phyloP scores from a whole-genome alignment of 2,329 filamentous ascomycete genomes.

The Hypoxylon sp. region DNA sequence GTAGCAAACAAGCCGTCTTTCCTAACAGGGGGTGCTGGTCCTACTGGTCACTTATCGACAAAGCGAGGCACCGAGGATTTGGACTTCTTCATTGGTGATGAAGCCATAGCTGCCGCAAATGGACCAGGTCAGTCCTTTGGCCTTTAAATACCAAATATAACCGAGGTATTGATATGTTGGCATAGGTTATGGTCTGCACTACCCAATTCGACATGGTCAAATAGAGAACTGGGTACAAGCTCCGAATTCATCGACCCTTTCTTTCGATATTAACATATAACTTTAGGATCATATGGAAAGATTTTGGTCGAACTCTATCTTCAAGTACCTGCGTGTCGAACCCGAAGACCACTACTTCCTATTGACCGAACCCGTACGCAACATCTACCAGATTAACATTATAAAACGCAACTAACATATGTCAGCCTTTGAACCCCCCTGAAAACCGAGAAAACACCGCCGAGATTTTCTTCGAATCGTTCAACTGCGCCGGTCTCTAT shows the following conservation, averaged over 20 bases:
- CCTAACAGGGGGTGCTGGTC: constrained; percentile 89
- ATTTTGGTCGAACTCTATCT: constrained; percentile 99
- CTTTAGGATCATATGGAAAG: constrained; percentile 97
- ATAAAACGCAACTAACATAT: constrained; percentile 33
- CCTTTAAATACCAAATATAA: neutral
- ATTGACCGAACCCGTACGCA: constrained; percentile 90
- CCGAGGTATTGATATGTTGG: constrained; percentile 36
- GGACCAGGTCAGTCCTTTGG: constrained; percentile 76
- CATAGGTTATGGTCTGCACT: constrained; percentile 92
- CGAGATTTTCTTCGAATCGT: constrained; percentile 99
- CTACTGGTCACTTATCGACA: constrained; percentile 83
- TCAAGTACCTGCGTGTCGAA: constrained; percentile 98
- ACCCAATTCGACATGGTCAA: constrained; percentile 97
- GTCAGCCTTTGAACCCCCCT: constrained; percentile 92
- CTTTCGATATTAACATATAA: constrained; percentile 42
- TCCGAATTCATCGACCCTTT: neutral
- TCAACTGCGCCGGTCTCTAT: constrained; percentile 99
- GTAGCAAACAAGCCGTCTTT: constrained; percentile 97
- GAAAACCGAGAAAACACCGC: constrained; percentile 99
- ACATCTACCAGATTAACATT: constrained; percentile 21
- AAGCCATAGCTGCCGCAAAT: constrained; percentile 85
- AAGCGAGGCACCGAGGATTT: constrained; percentile 98
- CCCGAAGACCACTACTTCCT: constrained; percentile 99
- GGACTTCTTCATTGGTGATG: constrained; percentile 99
- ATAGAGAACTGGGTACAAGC: constrained; percentile 93